Percentiles rank a stretch among this genome's conserved stretches.
Conservation (phyloP, 2,329 filamentous ascomycete genomes). For the Talaromyces islandicus region DNA sequence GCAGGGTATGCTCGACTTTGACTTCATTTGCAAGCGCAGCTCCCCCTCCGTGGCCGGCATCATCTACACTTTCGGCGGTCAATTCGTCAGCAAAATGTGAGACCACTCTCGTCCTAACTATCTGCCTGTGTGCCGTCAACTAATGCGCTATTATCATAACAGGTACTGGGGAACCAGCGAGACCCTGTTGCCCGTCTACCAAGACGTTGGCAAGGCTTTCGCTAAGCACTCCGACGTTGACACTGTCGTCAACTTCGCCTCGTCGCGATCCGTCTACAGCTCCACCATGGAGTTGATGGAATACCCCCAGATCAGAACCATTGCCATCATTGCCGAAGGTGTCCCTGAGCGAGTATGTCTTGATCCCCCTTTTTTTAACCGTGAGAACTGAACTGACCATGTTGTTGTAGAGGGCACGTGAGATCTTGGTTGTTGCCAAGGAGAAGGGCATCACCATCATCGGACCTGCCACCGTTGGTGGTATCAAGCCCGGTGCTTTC, state of each 20-base stretch:
- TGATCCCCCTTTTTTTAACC: background rate
- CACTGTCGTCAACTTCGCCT: conserved; percentile 98
- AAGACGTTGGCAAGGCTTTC: conserved; percentile 85
- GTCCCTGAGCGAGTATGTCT: conserved; percentile 81
- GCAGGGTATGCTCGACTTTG: conserved; percentile 95
- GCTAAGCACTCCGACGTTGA: conserved; percentile 96
- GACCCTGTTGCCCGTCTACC: conserved; percentile 97
- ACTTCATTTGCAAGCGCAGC: conserved; percentile 99
- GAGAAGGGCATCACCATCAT: conserved; percentile 99
- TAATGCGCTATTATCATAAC: conserved; percentile 1
- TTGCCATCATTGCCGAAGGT: conserved; percentile 99
- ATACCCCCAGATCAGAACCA: conserved; percentile 92
- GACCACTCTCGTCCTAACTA: conserved; percentile 14
- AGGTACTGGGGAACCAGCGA: conserved; percentile 99
- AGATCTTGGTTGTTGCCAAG: conserved; percentile 92
- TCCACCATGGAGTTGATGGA: conserved; percentile 99
- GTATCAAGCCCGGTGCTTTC: conserved; percentile 98
- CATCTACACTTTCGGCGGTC: conserved; percentile 99
- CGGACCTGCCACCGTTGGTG: conserved; percentile 94
- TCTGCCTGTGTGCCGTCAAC: background rate
- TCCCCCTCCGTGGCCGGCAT: conserved; percentile 96
- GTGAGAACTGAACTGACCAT: background rate
- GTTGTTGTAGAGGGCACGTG: conserved; percentile 71
- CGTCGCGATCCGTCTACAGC: conserved; percentile 95
- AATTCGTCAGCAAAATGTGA: conserved; percentile 99